Percentiles rank a stretch among this genome's conserved stretches.
phyloP scores from a whole-genome alignment of 768 basidiomycete genomes.

The Pleurotus giganteus region DNA sequence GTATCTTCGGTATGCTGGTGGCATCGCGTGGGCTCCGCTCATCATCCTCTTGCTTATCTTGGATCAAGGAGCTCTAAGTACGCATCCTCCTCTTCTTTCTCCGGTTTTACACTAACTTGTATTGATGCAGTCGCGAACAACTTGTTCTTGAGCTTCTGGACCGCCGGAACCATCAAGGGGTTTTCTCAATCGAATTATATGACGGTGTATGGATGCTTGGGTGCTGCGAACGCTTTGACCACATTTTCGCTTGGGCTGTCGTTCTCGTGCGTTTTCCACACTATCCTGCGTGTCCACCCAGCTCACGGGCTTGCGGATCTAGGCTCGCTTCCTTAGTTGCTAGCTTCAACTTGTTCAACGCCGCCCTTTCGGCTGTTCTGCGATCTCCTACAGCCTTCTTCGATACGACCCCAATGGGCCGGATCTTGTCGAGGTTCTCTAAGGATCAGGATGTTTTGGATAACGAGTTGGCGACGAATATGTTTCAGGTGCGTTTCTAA shows the following conservation, averaged over 20 bases:
- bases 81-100: not conserved
- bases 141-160: slow-evolving; percentile 78
- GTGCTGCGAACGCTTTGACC: slow-evolving; percentile 47
- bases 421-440: slow-evolving; percentile 54
- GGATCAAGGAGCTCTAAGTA: slow-evolving; percentile 51
- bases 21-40: slow-evolving; percentile 46
- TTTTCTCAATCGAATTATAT: slow-evolving; percentile 68
- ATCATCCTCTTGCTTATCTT: slow-evolving; percentile 46
- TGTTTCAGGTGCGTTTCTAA: slow-evolving; percentile 41
- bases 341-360: slow-evolving; percentile 50
- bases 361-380: slow-evolving; percentile 54
- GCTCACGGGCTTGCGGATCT: not conserved
- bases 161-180: slow-evolving; percentile 46
- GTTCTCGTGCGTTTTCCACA: slow-evolving; percentile 39
- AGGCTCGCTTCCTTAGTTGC: slow-evolving; percentile 38
- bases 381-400: slow-evolving; percentile 65
- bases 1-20: slow-evolving; percentile 47
- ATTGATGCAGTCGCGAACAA: slow-evolving; percentile 50
- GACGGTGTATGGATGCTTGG: slow-evolving; percentile 48
- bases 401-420: slow-evolving; percentile 68
- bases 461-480: slow-evolving; percentile 40
- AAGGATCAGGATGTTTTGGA: slow-evolving; percentile 62
- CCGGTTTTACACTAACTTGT: slow-evolving; percentile 1
- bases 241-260: slow-evolving; percentile 46
- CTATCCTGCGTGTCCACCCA: not conserved